Conservation (phyloP, 140 eudicot genomes). For the Senecio squalidus region DNA sequence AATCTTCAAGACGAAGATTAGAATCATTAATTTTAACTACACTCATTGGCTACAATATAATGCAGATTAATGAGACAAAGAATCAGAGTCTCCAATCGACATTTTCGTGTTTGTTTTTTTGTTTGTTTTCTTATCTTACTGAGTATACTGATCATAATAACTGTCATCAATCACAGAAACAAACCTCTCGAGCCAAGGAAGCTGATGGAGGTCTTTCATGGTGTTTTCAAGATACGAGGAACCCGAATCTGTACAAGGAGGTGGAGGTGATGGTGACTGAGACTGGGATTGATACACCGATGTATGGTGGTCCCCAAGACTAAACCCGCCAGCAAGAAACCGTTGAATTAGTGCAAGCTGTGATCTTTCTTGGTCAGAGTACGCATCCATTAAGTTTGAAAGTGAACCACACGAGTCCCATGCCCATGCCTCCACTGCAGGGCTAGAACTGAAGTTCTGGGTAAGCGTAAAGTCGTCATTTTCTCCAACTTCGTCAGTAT, state of each 20-base stretch:
- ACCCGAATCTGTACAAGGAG: constrained; percentile 42
- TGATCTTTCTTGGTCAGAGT: constrained; percentile 91
- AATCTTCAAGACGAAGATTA: constrained; percentile 33
- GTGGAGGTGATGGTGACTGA: constrained; percentile 61
- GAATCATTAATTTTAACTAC: constrained; percentile 19
- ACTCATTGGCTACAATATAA: not conserved
- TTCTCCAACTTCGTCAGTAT: constrained; percentile 46
- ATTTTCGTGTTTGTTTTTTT: not conserved
- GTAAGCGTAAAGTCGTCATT: constrained; percentile 32
- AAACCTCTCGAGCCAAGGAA: constrained; percentile 95
- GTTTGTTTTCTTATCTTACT: constrained; percentile 21
- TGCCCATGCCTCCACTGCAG: constrained; percentile 66
- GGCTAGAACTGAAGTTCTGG: constrained; percentile 25
- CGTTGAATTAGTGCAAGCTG: constrained; percentile 91
- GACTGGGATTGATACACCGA: constrained; percentile 17
- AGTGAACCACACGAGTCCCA: constrained; percentile 80
- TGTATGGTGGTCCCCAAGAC: constrained; percentile 54
- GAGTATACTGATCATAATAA: constrained; percentile 71
- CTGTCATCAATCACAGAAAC: constrained; percentile 87
- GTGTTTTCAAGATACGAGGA: constrained; percentile 56
- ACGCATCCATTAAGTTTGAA: constrained; percentile 71
- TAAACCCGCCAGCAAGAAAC: constrained; percentile 80
- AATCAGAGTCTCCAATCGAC: constrained; percentile 11
- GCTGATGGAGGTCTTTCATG: constrained; percentile 93
- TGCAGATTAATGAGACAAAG: constrained; percentile 3